Base-by-base conservation (phyloP, 2,329 filamentous ascomycete species). In the Ascochyta pisi region DNA sequence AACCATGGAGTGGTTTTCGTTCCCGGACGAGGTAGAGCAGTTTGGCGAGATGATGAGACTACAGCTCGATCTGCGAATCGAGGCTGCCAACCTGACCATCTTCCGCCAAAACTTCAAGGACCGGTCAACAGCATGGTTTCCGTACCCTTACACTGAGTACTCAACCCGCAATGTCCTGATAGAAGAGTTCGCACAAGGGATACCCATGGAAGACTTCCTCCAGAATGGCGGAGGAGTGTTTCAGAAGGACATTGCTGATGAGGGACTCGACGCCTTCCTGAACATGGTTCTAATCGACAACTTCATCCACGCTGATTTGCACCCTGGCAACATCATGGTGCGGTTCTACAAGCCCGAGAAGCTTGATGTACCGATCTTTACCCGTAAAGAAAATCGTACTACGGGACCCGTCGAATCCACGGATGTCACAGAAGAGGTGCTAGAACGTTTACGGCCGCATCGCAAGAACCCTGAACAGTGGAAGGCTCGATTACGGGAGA, bases 261-360 rank as follows among this genome's bases (percentile, higher is more conserved):
- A 98, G 78, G 95, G 95, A 0, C 84, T 99, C 0, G 93, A 99
- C 73, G 93, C 94, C 3, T 99, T 99, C 76, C 79, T 99, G 45
- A 91, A 93, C 68, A 99, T 99, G 95, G 81, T 99, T 15, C 83
- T 99, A 12, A 89, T 99, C 35, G 95, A 99, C 76, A 99, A 99
- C 74, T 99, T 99, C 74, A 89, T 97, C 24, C 95, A 99, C 71
- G 94, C 95, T 5, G 95, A 99, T 73, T 80, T 99, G 27, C 95
- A 99, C 73, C 95, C 95, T 0, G 95, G 95, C 24, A 99, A 99
- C 74, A 98, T 99, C 77, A 98, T 99, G 93, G 94, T 99, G 42
- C 92, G 96, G 61, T 99, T 99, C 79, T 97, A 98, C 77, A 88
- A 94, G 68, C 87, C 93, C 0, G 86, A 87, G 13, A 84, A 88